Evolutionary conservation across 306 rosid genomes (phyloP).

Genomic region (Vachellia pachyceras): DNA sequence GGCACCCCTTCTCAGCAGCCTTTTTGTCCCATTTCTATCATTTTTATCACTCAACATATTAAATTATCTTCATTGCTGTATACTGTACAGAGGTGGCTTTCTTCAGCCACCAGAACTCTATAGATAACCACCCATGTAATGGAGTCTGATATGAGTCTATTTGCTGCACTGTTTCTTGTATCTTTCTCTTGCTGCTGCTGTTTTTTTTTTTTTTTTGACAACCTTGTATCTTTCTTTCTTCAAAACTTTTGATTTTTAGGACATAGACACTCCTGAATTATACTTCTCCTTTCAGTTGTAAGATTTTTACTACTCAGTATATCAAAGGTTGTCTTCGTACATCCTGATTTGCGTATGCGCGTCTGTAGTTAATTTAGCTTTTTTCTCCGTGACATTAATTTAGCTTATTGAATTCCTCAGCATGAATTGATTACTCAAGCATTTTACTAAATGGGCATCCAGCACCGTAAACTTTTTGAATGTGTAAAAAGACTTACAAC

Average conservation of each 20-base stretch:
- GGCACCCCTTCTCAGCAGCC: no score
- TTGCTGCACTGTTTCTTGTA: not conserved
- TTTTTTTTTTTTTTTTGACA: not conserved
- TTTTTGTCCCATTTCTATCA: no score
- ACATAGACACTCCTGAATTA: not conserved
- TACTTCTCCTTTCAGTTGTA: not conserved
- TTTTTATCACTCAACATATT: no score
- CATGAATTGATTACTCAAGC: no score
- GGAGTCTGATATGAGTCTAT: not conserved
- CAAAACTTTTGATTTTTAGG: no score
- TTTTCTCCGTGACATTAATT: no score
- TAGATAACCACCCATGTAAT: not conserved
- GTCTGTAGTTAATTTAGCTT: no score
- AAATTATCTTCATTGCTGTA: not conserved
- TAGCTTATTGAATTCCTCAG: no score
- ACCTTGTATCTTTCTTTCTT: no score
- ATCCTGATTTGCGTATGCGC: not conserved
- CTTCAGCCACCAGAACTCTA: constrained; percentile 18
- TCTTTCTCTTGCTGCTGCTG: not conserved
- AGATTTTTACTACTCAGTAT: not conserved
- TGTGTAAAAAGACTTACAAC: no score
- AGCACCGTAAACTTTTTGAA: no score
- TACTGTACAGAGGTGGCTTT: constrained; percentile 41
- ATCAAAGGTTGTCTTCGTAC: not conserved
- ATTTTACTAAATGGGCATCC: no score